Evolutionary conservation across 2,329 filamentous ascomycete species (phyloP).

Genomic region (Aspergillus alliaceus): DNA sequence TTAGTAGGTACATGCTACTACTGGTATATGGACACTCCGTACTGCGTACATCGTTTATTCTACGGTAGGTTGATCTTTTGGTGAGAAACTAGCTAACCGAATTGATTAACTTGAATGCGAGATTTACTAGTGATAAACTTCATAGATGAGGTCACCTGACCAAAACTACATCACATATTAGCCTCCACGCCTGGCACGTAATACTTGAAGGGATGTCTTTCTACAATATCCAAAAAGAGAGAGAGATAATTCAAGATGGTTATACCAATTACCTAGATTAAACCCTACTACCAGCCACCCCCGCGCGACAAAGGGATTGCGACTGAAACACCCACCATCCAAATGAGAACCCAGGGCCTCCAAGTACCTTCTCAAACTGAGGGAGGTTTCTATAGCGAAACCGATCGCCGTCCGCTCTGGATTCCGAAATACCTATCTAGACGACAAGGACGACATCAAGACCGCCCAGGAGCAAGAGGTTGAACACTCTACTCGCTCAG

Average conservation of each 20-base stretch:
- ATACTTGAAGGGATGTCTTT: no score
- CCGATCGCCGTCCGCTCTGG: slow-evolving; percentile 53
- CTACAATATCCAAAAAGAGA: no score
- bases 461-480: slow-evolving; percentile 24
- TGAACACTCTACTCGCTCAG: slow-evolving; percentile 49
- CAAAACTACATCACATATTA: background rate
- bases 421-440: slow-evolving; percentile 55
- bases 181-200: no score
- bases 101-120: no score
- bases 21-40: no score
- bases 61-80: no score
- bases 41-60: no score
- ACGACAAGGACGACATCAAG: slow-evolving; percentile 14
- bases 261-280: background rate
- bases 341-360: slow-evolving; percentile 46
- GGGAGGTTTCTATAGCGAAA: slow-evolving; percentile 65
- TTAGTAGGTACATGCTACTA: no score
- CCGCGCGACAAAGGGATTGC: background rate
- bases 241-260: background rate
- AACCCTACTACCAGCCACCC: background rate
- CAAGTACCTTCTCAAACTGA: slow-evolving; percentile 58
- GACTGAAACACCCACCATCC: slow-evolving; percentile 33
- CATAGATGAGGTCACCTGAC: background rate
- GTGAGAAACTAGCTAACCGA: no score
- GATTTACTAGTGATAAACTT: no score